Conservation (phyloP, 306 rosid species). For the Parietaria judaica region DNA sequence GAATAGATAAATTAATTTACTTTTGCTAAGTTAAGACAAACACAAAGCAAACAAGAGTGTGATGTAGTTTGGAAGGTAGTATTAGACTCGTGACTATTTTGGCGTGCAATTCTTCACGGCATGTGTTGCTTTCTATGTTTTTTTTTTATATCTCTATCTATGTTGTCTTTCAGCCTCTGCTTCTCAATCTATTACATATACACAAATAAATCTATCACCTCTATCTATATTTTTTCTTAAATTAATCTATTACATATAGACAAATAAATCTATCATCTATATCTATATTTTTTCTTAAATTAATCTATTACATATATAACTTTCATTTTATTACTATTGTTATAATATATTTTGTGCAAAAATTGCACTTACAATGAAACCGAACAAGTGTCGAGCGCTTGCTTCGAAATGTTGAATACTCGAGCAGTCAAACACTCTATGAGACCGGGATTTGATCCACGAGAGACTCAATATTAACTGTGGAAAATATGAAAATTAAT, state of each 20-base stretch:
- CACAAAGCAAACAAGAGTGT: too few species aligned
- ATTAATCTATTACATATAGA: neutral
- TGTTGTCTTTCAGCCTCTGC: neutral
- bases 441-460: too few species aligned
- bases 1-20: too few species aligned
- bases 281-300: neutral
- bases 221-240: neutral
- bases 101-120: slow-evolving; percentile 1
- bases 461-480: too few species aligned
- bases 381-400: too few species aligned
- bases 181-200: neutral
- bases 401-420: too few species aligned
- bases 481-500: too few species aligned
- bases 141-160: neutral
- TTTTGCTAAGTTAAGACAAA: too few species aligned
- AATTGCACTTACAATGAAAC: too few species aligned
- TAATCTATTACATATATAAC: neutral
- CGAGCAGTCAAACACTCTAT: too few species aligned
- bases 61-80: slow-evolving; percentile 5
- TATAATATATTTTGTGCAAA: too few species aligned
- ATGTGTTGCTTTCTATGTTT: slow-evolving; percentile 9
- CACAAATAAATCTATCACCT: neutral
- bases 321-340: too few species aligned
- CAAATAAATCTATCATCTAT: neutral
- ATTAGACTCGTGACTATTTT: slow-evolving; percentile 11